Conservation (phyloP, 495 filamentous ascomycete species). For the Schizothecium vesticola region DNA sequence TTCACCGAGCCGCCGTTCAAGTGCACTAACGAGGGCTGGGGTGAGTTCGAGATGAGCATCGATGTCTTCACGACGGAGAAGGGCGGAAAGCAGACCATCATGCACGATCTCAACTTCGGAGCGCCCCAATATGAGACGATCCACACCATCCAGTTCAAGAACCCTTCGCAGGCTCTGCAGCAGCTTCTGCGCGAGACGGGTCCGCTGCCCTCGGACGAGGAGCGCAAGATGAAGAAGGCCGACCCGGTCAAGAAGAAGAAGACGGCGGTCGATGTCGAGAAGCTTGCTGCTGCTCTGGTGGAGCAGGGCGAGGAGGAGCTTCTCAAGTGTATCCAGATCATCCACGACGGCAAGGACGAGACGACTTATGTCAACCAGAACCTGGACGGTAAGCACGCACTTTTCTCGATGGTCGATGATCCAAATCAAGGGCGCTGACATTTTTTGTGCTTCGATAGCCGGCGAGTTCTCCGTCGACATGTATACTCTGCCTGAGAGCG, state of each 20-base stretch:
- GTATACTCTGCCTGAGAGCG: slow-evolving; percentile 81
- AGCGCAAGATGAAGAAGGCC: slow-evolving; percentile 54
- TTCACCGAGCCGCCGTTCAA: slow-evolving; percentile 81
- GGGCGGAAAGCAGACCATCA: slow-evolving; percentile 70
- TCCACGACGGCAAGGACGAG: slow-evolving; percentile 89
- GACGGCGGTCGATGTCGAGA: slow-evolving; percentile 89
- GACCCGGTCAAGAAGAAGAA: slow-evolving; percentile 73
- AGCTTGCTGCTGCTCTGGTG: slow-evolving; percentile 68
- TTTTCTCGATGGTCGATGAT: neutral
- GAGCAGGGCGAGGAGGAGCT: slow-evolving; percentile 58
- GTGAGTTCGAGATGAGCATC: slow-evolving; percentile 96
- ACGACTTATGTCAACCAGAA: slow-evolving; percentile 97
- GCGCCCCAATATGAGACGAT: slow-evolving; percentile 74
- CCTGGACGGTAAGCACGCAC: slow-evolving; percentile 67
- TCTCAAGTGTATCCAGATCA: slow-evolving; percentile 91
- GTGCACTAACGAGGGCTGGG: slow-evolving; percentile 93
- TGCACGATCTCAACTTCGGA: slow-evolving; percentile 90
- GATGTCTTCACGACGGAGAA: slow-evolving; percentile 75
- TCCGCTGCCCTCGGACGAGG: slow-evolving; percentile 70
- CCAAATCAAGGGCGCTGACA: slow-evolving; percentile 1
- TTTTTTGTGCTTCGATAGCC: slow-evolving; percentile 43
- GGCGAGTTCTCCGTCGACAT: slow-evolving; percentile 99
- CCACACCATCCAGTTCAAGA: slow-evolving; percentile 81
- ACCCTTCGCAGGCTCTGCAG: slow-evolving; percentile 78
- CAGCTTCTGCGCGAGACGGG: slow-evolving; percentile 72